A percentile compares a stretch with the other conserved stretches of the same genome.
Evolutionary conservation across 2,329 filamentous ascomycete species (phyloP).

Genomic region (Fusarium duplospermum): DNA sequence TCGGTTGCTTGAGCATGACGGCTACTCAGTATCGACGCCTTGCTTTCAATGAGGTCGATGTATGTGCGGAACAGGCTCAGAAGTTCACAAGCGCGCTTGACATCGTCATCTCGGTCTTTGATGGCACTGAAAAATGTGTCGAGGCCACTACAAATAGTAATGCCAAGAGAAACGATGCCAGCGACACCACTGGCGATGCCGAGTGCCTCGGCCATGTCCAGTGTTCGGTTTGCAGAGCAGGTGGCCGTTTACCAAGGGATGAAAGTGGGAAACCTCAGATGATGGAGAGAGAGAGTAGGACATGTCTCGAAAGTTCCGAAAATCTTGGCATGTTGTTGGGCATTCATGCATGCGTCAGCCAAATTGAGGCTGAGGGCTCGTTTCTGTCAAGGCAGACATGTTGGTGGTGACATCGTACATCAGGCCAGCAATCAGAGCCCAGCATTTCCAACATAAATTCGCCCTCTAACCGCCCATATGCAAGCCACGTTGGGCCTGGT

Average conservation of each 20-base stretch:
- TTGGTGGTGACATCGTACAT: not conserved
- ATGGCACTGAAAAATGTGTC: not conserved
- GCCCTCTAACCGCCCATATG: not conserved
- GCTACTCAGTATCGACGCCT: accelerated
- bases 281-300: not conserved
- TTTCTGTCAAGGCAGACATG: not conserved
- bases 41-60: not conserved
- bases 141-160: not conserved
- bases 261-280: not conserved
- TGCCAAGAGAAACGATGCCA: slow-evolving; percentile 2
- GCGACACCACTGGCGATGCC: slow-evolving; percentile 1
- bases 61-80: not conserved
- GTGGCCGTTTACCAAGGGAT: not conserved
- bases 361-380: not conserved
- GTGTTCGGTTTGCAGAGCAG: too few relatives aligned
- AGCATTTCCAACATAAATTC: too few relatives aligned
- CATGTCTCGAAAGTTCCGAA: not conserved
- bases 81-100: accelerated
- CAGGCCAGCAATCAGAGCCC: not conserved
- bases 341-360: not conserved
- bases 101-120: not conserved
- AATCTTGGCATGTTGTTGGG: not conserved
- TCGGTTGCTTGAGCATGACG: not conserved
- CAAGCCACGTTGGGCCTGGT: not conserved
- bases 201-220: not conserved